phyloP scores from a whole-genome alignment of 2,329 filamentous ascomycete species.

The Aspergillus sojae region DNA sequence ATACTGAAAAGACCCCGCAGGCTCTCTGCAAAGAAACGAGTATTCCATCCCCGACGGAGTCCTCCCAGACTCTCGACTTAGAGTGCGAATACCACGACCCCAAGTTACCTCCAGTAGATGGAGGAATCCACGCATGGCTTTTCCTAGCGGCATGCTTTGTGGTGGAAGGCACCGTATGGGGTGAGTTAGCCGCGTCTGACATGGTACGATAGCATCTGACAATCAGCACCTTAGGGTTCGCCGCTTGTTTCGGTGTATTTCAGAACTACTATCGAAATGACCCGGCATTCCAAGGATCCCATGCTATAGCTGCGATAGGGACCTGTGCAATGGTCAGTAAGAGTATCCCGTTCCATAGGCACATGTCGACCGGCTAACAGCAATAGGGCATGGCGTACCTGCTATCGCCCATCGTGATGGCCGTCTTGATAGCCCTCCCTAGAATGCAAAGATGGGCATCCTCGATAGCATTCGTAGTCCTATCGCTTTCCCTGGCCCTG shows the following conservation, averaged over 20 bases:
- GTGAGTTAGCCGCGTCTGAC: slow-evolving; percentile 31
- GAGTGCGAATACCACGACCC: slow-evolving; percentile 35
- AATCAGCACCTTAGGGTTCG: slow-evolving; percentile 20
- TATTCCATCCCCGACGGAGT: background rate
- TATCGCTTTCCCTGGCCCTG: slow-evolving; percentile 29
- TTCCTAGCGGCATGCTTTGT: slow-evolving; percentile 55
- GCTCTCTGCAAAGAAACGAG: background rate
- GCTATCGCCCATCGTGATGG: slow-evolving; percentile 25
- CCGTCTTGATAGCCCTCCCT: slow-evolving; percentile 25
- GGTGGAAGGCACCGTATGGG: slow-evolving; percentile 59
- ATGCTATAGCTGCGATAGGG: slow-evolving; percentile 34
- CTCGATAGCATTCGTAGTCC: slow-evolving; percentile 22
- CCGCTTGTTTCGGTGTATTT: slow-evolving; percentile 34
- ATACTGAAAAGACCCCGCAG: background rate
- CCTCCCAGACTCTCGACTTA: background rate
- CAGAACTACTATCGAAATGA: slow-evolving; percentile 35
- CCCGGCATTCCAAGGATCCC: slow-evolving; percentile 27
- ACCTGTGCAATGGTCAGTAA: slow-evolving; percentile 31
- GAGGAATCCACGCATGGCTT: slow-evolving; percentile 47
- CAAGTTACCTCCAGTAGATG: slow-evolving; percentile 36
- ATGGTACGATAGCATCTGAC: background rate
- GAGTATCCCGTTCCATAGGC: background rate
- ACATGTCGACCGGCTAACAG: background rate
- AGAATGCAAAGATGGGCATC: slow-evolving; percentile 24
- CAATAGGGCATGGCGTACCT: slow-evolving; percentile 29